A percentile compares a stretch with the other conserved stretches of the same genome.
phyloP scores from a whole-genome alignment of 768 basidiomycete species.

The Mycena indigotica region DNA sequence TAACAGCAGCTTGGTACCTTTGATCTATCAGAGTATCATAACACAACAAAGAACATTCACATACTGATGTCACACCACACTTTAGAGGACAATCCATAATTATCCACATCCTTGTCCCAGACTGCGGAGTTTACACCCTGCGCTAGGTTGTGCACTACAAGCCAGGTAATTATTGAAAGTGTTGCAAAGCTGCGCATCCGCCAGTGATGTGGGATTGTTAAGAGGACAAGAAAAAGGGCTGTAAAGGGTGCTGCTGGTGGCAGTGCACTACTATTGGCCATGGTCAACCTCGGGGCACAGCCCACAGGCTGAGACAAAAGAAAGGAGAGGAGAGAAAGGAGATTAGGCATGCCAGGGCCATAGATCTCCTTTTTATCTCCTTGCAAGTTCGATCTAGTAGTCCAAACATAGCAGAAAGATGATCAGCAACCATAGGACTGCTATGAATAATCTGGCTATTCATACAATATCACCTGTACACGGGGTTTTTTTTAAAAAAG shows the following conservation, averaged over 20 bases:
- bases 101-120: constrained; percentile 37
- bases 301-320: too few species aligned
- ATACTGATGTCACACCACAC: constrained; percentile 48
- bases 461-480: too few species aligned
- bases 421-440: too few species aligned
- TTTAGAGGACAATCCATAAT: constrained; percentile 21
- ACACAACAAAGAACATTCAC: constrained; percentile 17
- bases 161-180: constrained; percentile 35
- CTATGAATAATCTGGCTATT: too few species aligned
- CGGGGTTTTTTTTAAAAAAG: too few species aligned
- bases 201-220: constrained; percentile 31
- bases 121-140: constrained; percentile 41
- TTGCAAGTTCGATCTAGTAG: too few species aligned
- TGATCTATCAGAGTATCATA: background rate
- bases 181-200: constrained; percentile 32
- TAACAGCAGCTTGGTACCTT: background rate
- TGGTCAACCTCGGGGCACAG: too few species aligned
- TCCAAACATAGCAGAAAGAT: too few species aligned
- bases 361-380: too few species aligned
- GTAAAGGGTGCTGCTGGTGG: constrained; percentile 13
- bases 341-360: too few species aligned
- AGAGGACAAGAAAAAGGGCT: constrained; percentile 5
- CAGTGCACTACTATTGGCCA: too few species aligned
- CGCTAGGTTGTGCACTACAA: constrained; percentile 32
- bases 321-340: too few species aligned